Conservation (phyloP, 352 stramenopile genomes). For the Phytophthora vignae region DNA sequence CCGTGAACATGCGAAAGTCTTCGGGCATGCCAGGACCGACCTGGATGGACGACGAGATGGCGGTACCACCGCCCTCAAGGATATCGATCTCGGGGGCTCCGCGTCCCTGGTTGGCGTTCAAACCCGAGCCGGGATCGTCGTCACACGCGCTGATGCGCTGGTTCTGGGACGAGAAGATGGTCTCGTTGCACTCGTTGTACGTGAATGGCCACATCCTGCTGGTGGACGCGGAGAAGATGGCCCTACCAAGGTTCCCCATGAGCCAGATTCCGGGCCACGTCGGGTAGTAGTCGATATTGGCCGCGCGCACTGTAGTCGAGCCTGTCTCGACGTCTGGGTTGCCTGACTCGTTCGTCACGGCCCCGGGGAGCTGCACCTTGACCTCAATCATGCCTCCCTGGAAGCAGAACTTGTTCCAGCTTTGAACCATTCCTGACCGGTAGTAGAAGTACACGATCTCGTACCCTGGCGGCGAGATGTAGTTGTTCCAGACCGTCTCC, state of each 20-base stretch:
- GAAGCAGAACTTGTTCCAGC: constrained; percentile 95
- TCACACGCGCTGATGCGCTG: constrained; percentile 91
- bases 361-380: constrained; percentile 67
- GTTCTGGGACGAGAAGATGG: constrained; percentile 54
- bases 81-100: constrained; percentile 96
- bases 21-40: constrained; percentile 71
- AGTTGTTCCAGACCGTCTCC: constrained; percentile 66
- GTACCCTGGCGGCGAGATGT: constrained; percentile 56
- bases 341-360: too few species aligned
- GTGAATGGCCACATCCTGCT: constrained; percentile 96
- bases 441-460: constrained; percentile 53
- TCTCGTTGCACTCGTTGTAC: constrained; percentile 91
- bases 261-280: too few species aligned
- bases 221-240: constrained; percentile 92
- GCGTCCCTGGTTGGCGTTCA: constrained; percentile 89
- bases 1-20: constrained; percentile 50
- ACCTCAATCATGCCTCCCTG: constrained; percentile 62
- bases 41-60: constrained; percentile 92
- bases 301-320: too few species aligned
- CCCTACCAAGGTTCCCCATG: too few species aligned
- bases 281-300: too few species aligned
- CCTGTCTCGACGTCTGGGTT: constrained; percentile 15
- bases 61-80: constrained; percentile 84
- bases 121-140: constrained; percentile 86
- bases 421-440: constrained; percentile 85